phyloP scores from a whole-genome alignment of 2,329 filamentous ascomycete species.

The Emmonsia crescens region DNA sequence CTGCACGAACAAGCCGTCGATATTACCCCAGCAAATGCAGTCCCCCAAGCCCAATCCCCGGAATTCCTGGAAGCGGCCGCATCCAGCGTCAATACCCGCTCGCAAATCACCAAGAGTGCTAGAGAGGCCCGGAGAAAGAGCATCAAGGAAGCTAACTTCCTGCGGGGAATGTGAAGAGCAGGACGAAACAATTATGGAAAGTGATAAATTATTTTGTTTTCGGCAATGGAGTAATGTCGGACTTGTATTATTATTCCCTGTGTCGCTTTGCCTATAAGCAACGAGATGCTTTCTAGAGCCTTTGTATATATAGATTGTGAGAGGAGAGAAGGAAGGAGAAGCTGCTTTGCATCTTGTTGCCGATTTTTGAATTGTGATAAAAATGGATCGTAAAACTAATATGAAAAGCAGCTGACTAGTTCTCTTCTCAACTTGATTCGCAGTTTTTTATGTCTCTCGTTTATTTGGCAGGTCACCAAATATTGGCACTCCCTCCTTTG shows the following conservation, averaged over 20 bases:
- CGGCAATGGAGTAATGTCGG: neutral
- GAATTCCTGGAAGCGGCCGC: conserved; percentile 25
- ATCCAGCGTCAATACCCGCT: conserved; percentile 27
- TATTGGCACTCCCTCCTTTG: neutral
- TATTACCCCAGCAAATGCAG: conserved; percentile 29
- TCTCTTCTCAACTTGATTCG: neutral
- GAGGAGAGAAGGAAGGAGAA: neutral
- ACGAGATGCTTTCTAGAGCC: neutral
- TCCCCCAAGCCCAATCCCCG: conserved; percentile 10
- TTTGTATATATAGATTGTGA: neutral
- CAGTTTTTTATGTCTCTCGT: neutral
- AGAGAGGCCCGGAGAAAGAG: conserved; percentile 35
- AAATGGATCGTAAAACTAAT: neutral
- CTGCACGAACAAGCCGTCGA: conserved; percentile 36
- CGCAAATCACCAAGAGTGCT: conserved; percentile 35
- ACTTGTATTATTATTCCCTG: neutral
- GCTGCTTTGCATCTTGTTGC: neutral
- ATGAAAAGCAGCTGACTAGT: neutral
- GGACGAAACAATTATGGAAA: neutral
- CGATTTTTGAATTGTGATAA: neutral
- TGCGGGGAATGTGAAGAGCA: conserved; percentile 33
- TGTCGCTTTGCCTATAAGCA: neutral
- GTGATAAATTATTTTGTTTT: neutral
- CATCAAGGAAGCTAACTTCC: conserved; percentile 39
- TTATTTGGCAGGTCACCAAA: neutral